Evolutionary conservation across 2,329 filamentous ascomycete genomes (phyloP).

Genomic region (Penicillium crustosum): DNA sequence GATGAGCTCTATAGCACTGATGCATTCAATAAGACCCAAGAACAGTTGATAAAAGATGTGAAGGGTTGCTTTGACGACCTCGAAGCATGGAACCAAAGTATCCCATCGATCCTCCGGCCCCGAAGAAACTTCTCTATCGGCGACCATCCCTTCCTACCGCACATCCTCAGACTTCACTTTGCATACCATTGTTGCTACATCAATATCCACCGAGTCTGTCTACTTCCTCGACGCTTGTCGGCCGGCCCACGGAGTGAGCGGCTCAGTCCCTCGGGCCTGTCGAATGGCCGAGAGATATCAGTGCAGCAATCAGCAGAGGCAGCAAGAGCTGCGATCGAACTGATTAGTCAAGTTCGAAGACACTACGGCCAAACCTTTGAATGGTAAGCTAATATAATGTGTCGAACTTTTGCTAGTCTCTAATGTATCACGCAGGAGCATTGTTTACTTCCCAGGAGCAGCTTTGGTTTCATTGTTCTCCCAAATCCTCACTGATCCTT

Average conservation of each 20-base stretch:
- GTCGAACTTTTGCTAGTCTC: not conserved
- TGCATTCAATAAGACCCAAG: not conserved
- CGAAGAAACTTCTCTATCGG: not conserved
- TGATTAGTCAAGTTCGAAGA: conserved; percentile 1
- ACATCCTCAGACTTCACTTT: conserved; percentile 20
- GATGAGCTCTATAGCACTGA: conserved; percentile 12
- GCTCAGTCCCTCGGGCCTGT: not conserved
- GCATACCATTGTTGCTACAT: conserved; percentile 19
- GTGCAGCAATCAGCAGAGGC: conserved; percentile 1
- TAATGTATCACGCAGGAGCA: not conserved
- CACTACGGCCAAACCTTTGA: not conserved
- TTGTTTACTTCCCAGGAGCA: conserved; percentile 4
- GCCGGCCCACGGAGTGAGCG: not conserved
- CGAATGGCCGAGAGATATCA: not conserved
- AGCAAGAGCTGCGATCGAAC: conserved; percentile 1
- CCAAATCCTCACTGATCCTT: not conserved
- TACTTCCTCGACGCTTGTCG: conserved; percentile 5
- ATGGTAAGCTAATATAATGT: not conserved
- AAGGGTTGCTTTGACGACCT: conserved; percentile 15
- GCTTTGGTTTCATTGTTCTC: conserved; percentile 2
- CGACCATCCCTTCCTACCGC: conserved; percentile 7
- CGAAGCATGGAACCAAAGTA: conserved; percentile 12
- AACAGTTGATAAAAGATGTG: conserved; percentile 1
- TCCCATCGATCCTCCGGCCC: conserved; percentile 6
- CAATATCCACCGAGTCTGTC: conserved; percentile 17